Evolutionary conservation across 1,284 basidiomycete species (phyloP).

Genomic region (Lignosus rhinocerotis): DNA sequence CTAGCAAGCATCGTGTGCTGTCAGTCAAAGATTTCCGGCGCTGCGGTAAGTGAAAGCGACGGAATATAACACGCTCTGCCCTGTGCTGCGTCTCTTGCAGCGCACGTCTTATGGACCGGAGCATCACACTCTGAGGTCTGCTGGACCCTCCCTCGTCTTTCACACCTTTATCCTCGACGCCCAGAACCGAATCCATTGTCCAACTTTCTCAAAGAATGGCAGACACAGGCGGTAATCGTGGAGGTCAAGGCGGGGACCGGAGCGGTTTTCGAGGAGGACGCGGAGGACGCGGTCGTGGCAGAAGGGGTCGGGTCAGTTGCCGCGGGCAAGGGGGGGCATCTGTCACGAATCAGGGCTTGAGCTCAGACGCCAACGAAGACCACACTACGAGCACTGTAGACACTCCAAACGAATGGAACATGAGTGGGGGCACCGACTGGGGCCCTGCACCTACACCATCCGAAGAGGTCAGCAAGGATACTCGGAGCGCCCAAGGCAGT

Average conservation of each 20-base stretch:
- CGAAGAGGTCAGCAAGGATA: background rate
- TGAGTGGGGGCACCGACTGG: background rate
- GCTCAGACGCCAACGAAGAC: background rate
- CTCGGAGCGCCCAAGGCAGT: background rate
- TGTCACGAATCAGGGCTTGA: background rate
- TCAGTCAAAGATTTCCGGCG: too few species aligned
- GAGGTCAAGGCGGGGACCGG: background rate
- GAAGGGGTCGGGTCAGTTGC: background rate
- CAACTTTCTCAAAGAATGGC: too few species aligned
- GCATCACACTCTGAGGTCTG: too few species aligned
- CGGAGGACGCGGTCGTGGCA: background rate
- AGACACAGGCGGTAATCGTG: background rate
- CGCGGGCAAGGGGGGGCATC: background rate
- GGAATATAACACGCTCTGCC: too few species aligned
- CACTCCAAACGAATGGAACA: too few species aligned
- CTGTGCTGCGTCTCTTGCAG: too few species aligned
- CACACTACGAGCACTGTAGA: background rate
- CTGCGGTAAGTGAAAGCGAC: too few species aligned
- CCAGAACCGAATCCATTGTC: too few species aligned
- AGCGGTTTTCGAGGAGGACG: background rate
- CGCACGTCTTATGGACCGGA: too few species aligned
- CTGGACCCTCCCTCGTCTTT: too few species aligned
- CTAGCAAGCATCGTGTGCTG: too few species aligned
- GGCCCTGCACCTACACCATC: background rate
- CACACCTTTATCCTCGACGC: too few species aligned